Conservation (phyloP, 192 early-diverging fungal species). For the Kickxella alabastrina region DNA sequence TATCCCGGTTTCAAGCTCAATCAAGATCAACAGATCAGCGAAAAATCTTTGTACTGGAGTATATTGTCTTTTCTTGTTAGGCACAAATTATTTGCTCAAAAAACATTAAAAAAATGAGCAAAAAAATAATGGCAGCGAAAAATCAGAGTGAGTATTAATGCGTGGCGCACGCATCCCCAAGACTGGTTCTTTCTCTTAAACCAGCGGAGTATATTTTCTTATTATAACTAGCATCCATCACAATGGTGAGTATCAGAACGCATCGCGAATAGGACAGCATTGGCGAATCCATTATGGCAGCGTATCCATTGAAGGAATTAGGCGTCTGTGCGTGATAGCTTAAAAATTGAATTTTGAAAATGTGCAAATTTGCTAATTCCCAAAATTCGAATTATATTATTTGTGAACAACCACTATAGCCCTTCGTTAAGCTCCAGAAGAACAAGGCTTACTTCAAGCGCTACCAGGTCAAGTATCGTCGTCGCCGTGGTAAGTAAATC, state of each 20-base stretch:
- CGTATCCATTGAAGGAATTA: constrained; percentile 3
- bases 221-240: constrained; percentile 31
- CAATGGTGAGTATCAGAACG: constrained; percentile 26
- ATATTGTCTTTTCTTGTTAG: background rate
- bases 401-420: constrained; percentile 29
- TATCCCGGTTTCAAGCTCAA: too few relatives aligned
- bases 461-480: constrained; percentile 99
- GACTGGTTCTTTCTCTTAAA: constrained; percentile 24
- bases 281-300: constrained; percentile 7
- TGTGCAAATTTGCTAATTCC: background rate
- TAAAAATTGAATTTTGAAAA: too few relatives aligned
- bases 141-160: background rate
- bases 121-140: background rate
- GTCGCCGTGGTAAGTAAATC: constrained; percentile 82
- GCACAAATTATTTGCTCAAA: background rate
- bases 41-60: too few relatives aligned
- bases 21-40: constrained; percentile 1
- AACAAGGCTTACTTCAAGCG: constrained; percentile 99
- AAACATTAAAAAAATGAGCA: background rate
- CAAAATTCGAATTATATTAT: background rate
- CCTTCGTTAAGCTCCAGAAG: constrained; percentile 84
- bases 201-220: constrained; percentile 37
- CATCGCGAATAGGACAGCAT: background rate
- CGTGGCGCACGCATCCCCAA: background rate
- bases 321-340: background rate